These are phyloP conservation scores for Fusarium virguliforme DNA, from an alignment of 2,329 filamentous ascomycete species.

Conservation along the genomic window DNA sequence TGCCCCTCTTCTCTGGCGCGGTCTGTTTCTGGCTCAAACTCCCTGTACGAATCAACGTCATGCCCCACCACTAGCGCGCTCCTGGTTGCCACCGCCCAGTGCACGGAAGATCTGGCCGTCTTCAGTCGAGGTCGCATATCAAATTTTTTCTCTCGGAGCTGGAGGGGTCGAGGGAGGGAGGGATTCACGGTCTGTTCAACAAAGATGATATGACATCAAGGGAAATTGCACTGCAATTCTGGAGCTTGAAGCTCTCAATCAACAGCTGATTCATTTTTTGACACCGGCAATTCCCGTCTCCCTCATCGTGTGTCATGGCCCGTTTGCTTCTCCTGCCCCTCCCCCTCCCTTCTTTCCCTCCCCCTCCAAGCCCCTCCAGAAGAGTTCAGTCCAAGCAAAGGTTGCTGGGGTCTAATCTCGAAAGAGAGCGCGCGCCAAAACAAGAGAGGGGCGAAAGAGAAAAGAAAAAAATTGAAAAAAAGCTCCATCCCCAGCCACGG, in stretches of 20 bases:
- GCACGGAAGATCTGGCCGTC: slow-evolving; percentile 48
- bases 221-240: background rate
- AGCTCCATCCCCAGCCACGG: slow-evolving; percentile 36
- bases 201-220: slow-evolving; percentile 24
- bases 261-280: background rate
- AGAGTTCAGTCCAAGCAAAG: slow-evolving; percentile 41
- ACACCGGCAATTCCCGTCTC: slow-evolving; percentile 28
- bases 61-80: slow-evolving; percentile 51
- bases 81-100: slow-evolving; percentile 50
- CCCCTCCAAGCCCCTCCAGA: slow-evolving; percentile 44
- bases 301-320: slow-evolving; percentile 26
- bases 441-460: slow-evolving; percentile 42
- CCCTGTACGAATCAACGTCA: slow-evolving; percentile 53
- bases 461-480: slow-evolving; percentile 24
- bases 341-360: slow-evolving; percentile 46
- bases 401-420: slow-evolving; percentile 30
- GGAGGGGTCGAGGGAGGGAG: slow-evolving; percentile 28
- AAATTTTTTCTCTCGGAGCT: slow-evolving; percentile 29
- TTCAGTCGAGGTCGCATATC: slow-evolving; percentile 41
- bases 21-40: slow-evolving; percentile 45
- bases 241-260: background rate
- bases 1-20: slow-evolving; percentile 49
- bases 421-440: slow-evolving; percentile 36
- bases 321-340: slow-evolving; percentile 34
- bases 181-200: slow-evolving; percentile 18